phyloP scores from a whole-genome alignment of 2,329 filamentous ascomycete genomes.

The Cladobotryum protrusum region DNA sequence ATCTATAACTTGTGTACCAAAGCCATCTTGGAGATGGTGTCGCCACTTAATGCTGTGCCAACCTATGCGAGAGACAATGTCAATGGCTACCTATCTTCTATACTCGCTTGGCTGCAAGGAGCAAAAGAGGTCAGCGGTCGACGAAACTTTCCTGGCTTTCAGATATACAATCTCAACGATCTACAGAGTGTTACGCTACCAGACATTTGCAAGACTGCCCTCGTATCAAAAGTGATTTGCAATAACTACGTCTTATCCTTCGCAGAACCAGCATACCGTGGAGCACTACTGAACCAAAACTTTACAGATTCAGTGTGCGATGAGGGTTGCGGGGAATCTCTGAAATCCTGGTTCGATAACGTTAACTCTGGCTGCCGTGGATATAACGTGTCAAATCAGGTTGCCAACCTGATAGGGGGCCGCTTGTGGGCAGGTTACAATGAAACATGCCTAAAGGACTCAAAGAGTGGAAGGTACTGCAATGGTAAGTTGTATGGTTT shows the following conservation, averaged over 20 bases:
- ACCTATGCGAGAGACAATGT: neutral
- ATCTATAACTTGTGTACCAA: conserved; percentile 15
- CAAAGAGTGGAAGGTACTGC: neutral
- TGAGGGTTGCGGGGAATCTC: neutral
- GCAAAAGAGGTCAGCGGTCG: neutral
- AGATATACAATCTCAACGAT: neutral
- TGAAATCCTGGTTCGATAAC: neutral
- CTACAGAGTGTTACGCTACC: too few relatives aligned
- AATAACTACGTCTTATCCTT: too few relatives aligned
- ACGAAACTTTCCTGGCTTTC: neutral
- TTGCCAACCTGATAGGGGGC: neutral
- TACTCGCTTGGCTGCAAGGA: neutral
- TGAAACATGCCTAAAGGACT: neutral
- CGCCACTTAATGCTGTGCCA: neutral
- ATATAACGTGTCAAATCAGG: neutral
- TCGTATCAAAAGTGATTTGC: too few relatives aligned
- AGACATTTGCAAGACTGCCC: too few relatives aligned
- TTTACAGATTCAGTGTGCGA: neutral
- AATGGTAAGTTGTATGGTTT: neutral
- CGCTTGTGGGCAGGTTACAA: neutral
- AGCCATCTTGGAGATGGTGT: neutral
- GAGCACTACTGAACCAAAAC: neutral
- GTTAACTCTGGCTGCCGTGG: neutral
- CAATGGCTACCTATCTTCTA: neutral
- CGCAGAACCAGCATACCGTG: too few relatives aligned